Conservation (phyloP, 805 yeast genomes). For the Nakazawaea holstii region DNA sequence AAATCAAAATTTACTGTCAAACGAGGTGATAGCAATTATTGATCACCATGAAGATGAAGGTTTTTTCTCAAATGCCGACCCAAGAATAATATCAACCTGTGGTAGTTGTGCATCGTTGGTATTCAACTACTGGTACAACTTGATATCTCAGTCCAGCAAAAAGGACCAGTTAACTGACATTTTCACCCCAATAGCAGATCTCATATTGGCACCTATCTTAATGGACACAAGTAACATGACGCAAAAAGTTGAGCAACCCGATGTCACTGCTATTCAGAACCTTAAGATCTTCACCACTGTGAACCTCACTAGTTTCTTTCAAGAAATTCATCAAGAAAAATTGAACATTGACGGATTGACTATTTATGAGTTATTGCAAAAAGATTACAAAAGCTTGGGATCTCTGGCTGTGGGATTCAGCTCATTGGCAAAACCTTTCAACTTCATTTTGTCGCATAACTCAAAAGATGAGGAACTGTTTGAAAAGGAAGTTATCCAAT, state of each 20-base stretch:
- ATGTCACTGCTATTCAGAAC: slow-evolving; percentile 35
- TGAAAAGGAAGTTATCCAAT: slow-evolving; percentile 12
- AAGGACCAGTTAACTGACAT: not conserved
- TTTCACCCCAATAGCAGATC: slow-evolving; percentile 32
- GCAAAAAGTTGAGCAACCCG: slow-evolving; percentile 57
- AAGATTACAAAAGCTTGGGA: slow-evolving; percentile 78
- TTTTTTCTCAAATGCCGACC: slow-evolving; percentile 41
- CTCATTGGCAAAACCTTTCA: slow-evolving; percentile 60
- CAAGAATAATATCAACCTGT: slow-evolving; percentile 52
- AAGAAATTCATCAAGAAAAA: slow-evolving; percentile 43
- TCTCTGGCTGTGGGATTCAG: slow-evolving; percentile 63
- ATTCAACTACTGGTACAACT: slow-evolving; percentile 50
- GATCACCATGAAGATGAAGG: slow-evolving; percentile 86
- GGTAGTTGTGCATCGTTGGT: slow-evolving; percentile 85
- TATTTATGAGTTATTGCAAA: slow-evolving; percentile 58
- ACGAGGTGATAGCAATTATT: slow-evolving; percentile 52
- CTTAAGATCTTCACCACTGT: slow-evolving; percentile 26
- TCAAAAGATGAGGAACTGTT: slow-evolving; percentile 14
- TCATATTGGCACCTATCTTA: slow-evolving; percentile 63
- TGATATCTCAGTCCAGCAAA: slow-evolving; percentile 2
- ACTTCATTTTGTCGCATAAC: slow-evolving; percentile 38
- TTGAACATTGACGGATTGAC: slow-evolving; percentile 57
- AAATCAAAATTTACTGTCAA: slow-evolving; percentile 34
- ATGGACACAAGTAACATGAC: slow-evolving; percentile 72
- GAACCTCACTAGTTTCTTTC: slow-evolving; percentile 22